Evolutionary conservation across 129 eudicot genomes (phyloP).

Genomic region (Solidago caesia): DNA sequence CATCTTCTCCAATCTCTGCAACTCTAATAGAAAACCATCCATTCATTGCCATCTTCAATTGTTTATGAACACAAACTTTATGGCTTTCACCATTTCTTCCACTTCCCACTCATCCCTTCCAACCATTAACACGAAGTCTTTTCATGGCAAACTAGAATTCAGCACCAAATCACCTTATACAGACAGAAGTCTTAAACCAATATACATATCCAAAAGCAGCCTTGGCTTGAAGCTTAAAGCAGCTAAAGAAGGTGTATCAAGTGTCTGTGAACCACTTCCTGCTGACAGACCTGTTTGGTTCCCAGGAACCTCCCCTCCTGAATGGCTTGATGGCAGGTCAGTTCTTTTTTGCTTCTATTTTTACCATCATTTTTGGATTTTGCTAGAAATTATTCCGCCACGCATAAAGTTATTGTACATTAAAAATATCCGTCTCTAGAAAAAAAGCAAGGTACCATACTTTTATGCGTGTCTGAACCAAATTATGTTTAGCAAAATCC

Average conservation of each 20-base stretch:
- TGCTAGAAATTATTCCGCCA: too few species aligned
- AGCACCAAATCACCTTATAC: conserved; percentile 4
- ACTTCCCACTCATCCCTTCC: conserved; percentile 49
- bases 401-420: too few species aligned
- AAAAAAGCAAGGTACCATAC: too few species aligned
- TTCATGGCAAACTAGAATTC: conserved; percentile 40
- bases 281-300: conserved; percentile 96
- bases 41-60: conserved; percentile 1
- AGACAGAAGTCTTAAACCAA: conserved; percentile 27
- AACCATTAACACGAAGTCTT: conserved; percentile 16
- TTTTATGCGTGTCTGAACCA: too few species aligned
- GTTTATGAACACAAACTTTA: conserved; percentile 24
- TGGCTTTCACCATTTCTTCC: conserved; percentile 73
- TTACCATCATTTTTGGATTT: too few species aligned
- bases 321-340: conserved; percentile 96
- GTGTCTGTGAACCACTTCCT: conserved; percentile 88
- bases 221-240: conserved; percentile 44
- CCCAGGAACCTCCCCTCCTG: conserved; percentile 82
- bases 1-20: conserved; percentile 20
- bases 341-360: background rate
- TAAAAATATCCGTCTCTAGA: too few species aligned
- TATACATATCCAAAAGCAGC: conserved; percentile 19
- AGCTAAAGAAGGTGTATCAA: conserved; percentile 67
- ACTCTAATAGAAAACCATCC: conserved; percentile 1
- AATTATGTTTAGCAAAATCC: too few species aligned